Percentiles rank a stretch among this genome's conserved stretches.
These are phyloP conservation scores for Entomortierella parvispora DNA, from an alignment of 192 early-diverging fungal species.

Conservation along the genomic window DNA sequence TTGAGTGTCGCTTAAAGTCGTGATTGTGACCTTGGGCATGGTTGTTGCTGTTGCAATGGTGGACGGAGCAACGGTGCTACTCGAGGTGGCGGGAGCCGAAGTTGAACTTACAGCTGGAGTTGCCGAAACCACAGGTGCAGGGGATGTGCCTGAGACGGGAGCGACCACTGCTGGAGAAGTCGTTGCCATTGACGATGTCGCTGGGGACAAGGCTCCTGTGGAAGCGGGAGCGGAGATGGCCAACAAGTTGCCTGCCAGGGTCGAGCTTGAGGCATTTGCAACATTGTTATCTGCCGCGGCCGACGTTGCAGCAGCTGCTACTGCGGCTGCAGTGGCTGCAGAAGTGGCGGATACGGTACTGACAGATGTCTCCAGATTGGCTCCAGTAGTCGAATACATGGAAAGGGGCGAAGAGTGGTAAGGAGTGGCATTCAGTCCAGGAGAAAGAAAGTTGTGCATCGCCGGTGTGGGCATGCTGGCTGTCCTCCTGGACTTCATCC, in stretches of 20 bases:
- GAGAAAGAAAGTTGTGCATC: slow-evolving; percentile 43
- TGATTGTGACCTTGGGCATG: slow-evolving; percentile 51
- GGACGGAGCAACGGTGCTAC: slow-evolving; percentile 31
- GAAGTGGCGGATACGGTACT: slow-evolving; percentile 16
- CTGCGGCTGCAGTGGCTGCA: slow-evolving; percentile 21
- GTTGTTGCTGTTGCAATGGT: slow-evolving; percentile 47
- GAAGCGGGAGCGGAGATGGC: not conserved
- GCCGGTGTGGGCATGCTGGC: slow-evolving; percentile 51
- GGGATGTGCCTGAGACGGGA: not conserved
- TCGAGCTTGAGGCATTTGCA: not conserved
- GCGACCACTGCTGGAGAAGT: slow-evolving; percentile 1
- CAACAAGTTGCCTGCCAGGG: not conserved
- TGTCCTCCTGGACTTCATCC: slow-evolving; percentile 36
- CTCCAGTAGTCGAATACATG: slow-evolving; percentile 48
- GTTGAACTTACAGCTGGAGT: slow-evolving; percentile 4
- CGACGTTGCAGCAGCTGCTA: slow-evolving; percentile 26
- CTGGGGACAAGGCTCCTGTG: not conserved
- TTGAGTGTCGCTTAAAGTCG: slow-evolving; percentile 36
- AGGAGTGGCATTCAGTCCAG: slow-evolving; percentile 32
- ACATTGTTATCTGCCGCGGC: slow-evolving; percentile 5
- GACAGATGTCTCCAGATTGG: slow-evolving; percentile 14
- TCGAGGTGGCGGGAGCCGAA: slow-evolving; percentile 2
- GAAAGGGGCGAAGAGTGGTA: slow-evolving; percentile 42
- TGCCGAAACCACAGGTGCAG: slow-evolving; percentile 3
- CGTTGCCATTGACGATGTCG: slow-evolving; percentile 6